Evolutionary conservation across 768 basidiomycete genomes (phyloP).

Genomic region (Macrolepiota dolichaula): DNA sequence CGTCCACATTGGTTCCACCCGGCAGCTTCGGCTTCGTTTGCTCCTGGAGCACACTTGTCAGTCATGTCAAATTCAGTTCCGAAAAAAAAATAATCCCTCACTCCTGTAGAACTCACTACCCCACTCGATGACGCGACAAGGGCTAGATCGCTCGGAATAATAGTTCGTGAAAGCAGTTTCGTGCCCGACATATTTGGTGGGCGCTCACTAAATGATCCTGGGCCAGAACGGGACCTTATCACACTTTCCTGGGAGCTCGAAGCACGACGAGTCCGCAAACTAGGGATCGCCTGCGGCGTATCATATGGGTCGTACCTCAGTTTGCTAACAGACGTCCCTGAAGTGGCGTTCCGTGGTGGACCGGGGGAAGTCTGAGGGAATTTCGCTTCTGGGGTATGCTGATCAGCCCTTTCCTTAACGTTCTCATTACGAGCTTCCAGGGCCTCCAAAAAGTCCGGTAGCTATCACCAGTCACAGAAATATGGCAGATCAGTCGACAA

Average conservation of each 20-base stretch:
- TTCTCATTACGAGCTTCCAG: constrained; percentile 32
- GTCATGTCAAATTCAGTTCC: not conserved
- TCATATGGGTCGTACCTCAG: constrained; percentile 74
- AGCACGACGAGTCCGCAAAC: constrained; percentile 32
- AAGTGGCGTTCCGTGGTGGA: constrained; percentile 9
- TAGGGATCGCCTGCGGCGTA: constrained; percentile 48
- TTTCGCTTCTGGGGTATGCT: constrained; percentile 9
- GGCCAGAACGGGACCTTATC: constrained; percentile 32
- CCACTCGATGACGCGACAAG: constrained; percentile 26
- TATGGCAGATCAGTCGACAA: not conserved
- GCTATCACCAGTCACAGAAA: constrained; percentile 32
- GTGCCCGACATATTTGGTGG: not conserved
- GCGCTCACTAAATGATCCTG: constrained; percentile 15
- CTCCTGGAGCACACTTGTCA: not conserved
- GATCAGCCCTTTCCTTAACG: constrained; percentile 13
- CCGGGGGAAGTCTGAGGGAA: constrained; percentile 10
- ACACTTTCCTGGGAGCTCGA: constrained; percentile 22
- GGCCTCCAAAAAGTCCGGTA: constrained; percentile 65
- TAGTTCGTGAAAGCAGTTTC: constrained; percentile 22
- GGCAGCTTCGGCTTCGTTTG: not conserved
- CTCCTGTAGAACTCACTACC: constrained; percentile 24
- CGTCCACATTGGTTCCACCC: constrained; percentile 11
- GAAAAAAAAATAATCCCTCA: constrained; percentile 6
- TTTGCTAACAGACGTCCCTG: constrained; percentile 29
- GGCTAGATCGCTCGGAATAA: constrained; percentile 44